Base-by-base conservation (phyloP, 768 basidiomycete species). In the Serendipita sp. region DNA sequence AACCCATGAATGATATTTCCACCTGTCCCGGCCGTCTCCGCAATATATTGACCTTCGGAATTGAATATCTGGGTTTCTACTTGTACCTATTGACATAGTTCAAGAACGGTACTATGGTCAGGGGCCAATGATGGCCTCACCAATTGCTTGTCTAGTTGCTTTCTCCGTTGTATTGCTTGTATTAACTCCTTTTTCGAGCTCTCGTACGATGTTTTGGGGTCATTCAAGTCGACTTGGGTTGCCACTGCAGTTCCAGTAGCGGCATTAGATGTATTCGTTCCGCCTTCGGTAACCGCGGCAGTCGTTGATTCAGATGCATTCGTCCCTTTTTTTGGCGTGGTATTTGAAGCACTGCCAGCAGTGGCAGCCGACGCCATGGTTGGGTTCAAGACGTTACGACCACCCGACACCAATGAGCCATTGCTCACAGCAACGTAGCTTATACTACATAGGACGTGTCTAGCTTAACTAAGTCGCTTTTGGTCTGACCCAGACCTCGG, bases 1-100 rank as follows among this genome's bases (percentile, higher is more conserved):
- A 91, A 91, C 3, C 90, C 90, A 67, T 85, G 85, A 41, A 92
- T 85, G 61, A 92, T 90, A 67, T 92, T 91, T 31, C 90, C 90
- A 17, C 89, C 88, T 65, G 86, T 84, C 0, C 77, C 76, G 1
- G 84, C 81, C 0, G 90, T 90, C 61, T 92, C 90, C 4, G 82
- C 81, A 38, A 92, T 75, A 71, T 91, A 92, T 2, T 78, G 73
- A 7, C 81, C 81, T 71, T 92, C 90, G 28, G 88, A 76, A 65
- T 81, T 83, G 73, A 87, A 87, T 67, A 92, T 86, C 68, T 87
- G 82, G 30, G 82, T 75, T 73, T 92, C 90, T 63, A 87, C 76
- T 67, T 84, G 79, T 22, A 87, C 86, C 89, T 91, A 64, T 24
- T n/a, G n/a, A n/a, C n/a, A n/a, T n/a, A n/a, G 11, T 16, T 2